Evolutionary conservation across 2,329 filamentous ascomycete species (phyloP), one percentile per base, ranked within the genome.

Genomic region (Fonsecaea nubica): DNA sequence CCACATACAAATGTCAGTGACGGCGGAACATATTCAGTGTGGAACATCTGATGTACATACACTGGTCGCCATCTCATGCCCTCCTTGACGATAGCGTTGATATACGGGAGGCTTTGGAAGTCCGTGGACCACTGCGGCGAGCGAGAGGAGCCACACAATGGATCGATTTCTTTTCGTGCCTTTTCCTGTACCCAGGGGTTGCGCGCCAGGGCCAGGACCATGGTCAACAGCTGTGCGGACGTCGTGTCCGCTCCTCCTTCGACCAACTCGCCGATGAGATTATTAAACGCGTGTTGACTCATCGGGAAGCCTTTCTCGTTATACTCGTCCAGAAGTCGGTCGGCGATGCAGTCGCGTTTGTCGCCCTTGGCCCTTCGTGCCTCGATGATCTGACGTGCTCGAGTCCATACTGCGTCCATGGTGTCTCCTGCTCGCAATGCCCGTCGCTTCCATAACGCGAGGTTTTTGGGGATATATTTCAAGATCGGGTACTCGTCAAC

Each of bases 121-220:
- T 80, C 78, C 10, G 6, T n/a, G 9, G 75, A 72, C 50, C 77
- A 78, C 15, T 69, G 73, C 8, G 77, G 77, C 8, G 73, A 73
- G 9, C 78, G 72, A 25, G 77, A 73, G 3, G 71, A 71, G 2
- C 83, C 83, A 12, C 85, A 77, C 0, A 85, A 80, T 2, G 73
- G 69, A 64, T 87, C 84, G 10, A 87, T 72, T 55, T 82, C 77
- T 8, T 74, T 74, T 68, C 80, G 80, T 0, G 81, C 83, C 68
- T 84, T 85, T n/a, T 71, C 69, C 62, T 85, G 83, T 40, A 85
- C 82, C 8, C 82, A 79, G 0, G 81, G 82, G 40, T 82, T 82
- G 15, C 84, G 77, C 12, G 78, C 80, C 72, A 86, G 52, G 1
- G 52, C 18, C 52, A 67, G 38, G 0, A 67, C 61, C 10, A 38